Percentiles rank a stretch among this genome's conserved stretches.
phyloP scores from a whole-genome alignment of 2,329 filamentous ascomycete species.

The Bipolaris gigantea region DNA sequence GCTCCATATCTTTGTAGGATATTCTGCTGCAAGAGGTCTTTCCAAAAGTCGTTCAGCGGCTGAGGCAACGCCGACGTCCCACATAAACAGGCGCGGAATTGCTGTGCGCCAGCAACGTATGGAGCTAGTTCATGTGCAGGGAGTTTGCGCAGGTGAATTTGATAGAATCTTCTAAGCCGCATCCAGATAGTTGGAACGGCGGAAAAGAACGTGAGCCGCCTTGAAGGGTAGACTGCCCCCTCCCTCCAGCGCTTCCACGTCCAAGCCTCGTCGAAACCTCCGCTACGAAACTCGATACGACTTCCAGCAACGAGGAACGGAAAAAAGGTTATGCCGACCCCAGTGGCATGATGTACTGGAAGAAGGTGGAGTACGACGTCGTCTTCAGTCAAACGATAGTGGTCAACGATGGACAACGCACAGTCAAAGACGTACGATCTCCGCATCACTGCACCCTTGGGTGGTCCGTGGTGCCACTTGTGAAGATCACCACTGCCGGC shows the following conservation, averaged over 20 bases:
- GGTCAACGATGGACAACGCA: slow-evolving; percentile 38
- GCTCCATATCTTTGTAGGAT: slow-evolving; percentile 51
- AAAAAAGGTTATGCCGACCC: slow-evolving; percentile 44
- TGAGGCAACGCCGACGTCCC: slow-evolving; percentile 55
- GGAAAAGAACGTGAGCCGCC: slow-evolving; percentile 40
- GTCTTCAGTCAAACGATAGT: slow-evolving; percentile 36
- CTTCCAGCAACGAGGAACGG: slow-evolving; percentile 39
- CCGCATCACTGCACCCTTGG: slow-evolving; percentile 52
- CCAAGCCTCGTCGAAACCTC: slow-evolving; percentile 41
- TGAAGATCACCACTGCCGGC: slow-evolving; percentile 51
- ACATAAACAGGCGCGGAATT: slow-evolving; percentile 48
- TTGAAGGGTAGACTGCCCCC: slow-evolving; percentile 25
- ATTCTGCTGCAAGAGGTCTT: slow-evolving; percentile 46
- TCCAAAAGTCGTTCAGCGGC: slow-evolving; percentile 57
- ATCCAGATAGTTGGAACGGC: slow-evolving; percentile 45
- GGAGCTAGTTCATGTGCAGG: slow-evolving; percentile 34
- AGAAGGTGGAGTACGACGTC: slow-evolving; percentile 42
- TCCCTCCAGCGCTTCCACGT: slow-evolving; percentile 43
- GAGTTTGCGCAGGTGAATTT: slow-evolving; percentile 38
- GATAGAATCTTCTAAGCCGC: slow-evolving; percentile 42
- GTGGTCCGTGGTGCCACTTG: slow-evolving; percentile 52
- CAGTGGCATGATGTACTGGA: slow-evolving; percentile 43
- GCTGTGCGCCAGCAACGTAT: slow-evolving; percentile 50
- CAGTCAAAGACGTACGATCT: slow-evolving; percentile 46
- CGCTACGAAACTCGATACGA: slow-evolving; percentile 42